These are phyloP conservation scores for Sarcomyxa edulis DNA, from an alignment of 768 basidiomycete genomes.

Conservation along the genomic window DNA sequence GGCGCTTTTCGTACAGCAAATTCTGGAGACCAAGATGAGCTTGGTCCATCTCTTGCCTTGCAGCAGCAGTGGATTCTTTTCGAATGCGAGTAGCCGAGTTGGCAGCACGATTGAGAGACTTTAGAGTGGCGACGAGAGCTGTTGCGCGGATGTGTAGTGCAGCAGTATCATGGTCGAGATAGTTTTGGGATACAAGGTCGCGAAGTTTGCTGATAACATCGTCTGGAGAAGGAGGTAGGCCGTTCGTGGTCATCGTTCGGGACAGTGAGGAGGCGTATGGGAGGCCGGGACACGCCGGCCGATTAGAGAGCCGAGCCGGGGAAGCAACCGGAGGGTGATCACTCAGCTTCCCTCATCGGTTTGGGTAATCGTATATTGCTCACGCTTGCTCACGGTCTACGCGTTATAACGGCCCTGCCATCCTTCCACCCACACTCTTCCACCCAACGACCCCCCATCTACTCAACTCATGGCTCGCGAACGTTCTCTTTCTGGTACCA, in stretches of 20 bases:
- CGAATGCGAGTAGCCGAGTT: constrained; percentile 61
- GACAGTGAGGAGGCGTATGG: constrained; percentile 6
- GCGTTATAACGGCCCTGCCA: constrained; percentile 13
- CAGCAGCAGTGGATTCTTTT: constrained; percentile 72
- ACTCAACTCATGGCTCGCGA: constrained; percentile 32
- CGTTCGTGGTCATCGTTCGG: constrained; percentile 17
- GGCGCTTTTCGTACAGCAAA: constrained; percentile 81
- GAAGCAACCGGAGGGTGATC: too few relatives aligned
- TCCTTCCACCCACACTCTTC: constrained; percentile 9
- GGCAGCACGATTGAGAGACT: constrained; percentile 70
- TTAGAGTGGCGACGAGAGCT: constrained; percentile 76
- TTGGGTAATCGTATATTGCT: too few relatives aligned
- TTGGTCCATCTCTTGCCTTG: constrained; percentile 87
- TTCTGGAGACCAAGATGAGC: constrained; percentile 84
- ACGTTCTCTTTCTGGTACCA: constrained; percentile 70
- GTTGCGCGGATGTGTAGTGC: constrained; percentile 61
- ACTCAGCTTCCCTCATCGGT: too few relatives aligned
- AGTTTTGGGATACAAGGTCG: constrained; percentile 49
- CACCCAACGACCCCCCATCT: constrained; percentile 9
- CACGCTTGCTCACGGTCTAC: constrained; percentile 6
- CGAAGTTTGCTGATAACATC: constrained; percentile 57
- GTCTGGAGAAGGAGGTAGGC: constrained; percentile 34
- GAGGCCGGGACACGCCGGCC: constrained; percentile 1
- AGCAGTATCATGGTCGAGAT: constrained; percentile 39
- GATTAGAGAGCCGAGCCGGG: constrained; percentile 3